Base-by-base conservation (phyloP, 306 rosid genomes). In the Mimosa bimucronata region DNA sequence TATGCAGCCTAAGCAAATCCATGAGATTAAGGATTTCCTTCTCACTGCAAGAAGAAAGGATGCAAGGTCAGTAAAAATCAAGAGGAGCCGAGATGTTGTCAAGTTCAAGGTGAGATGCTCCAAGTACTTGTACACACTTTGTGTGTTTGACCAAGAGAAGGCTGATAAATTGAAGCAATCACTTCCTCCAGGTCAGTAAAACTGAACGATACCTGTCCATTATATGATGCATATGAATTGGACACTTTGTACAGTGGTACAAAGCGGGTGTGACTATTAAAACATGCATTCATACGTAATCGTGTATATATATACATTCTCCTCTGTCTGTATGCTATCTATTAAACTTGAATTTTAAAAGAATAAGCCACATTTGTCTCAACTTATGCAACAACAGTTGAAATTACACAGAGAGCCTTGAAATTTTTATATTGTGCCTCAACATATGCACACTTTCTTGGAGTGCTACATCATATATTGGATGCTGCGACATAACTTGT, bases 151-250 rank as follows among this genome's bases (percentile, higher is more conserved):
- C 77, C 40, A 87, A 0, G 92, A 93, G 83, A 93, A 93, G 84
- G 97, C 97, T 0, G 89, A 88, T 82, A 91, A 93, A 81, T 87
- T 93, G 97, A 93, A 91, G 93, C 97, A 93, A 80, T 93, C 97
- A 25, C 97, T 93, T 79, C 97, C 97, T 3, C 97, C 97, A 3
- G 97, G 97, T 89, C 30, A 8, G 23, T 46, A 41, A 55, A n/a
- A 23, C 5, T 2, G n/a, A 5, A 62, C 16, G 40, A 29, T 4
- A 7, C 4, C 11, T 62, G 40, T n/a, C n/a, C n/a, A n/a, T n/a
- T n/a, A n/a, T n/a, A n/a, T n/a, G n/a, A n/a, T n/a, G n/a, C n/a
- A n/a, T n/a, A n/a, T n/a, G n/a, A n/a, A n/a, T n/a, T n/a, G 6
- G 6, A 48, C 4, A 8, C 7, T 48, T 0, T 16, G 21, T 15